Conservation (phyloP, 441 rosid genomes). For the Lepidium campestre region DNA sequence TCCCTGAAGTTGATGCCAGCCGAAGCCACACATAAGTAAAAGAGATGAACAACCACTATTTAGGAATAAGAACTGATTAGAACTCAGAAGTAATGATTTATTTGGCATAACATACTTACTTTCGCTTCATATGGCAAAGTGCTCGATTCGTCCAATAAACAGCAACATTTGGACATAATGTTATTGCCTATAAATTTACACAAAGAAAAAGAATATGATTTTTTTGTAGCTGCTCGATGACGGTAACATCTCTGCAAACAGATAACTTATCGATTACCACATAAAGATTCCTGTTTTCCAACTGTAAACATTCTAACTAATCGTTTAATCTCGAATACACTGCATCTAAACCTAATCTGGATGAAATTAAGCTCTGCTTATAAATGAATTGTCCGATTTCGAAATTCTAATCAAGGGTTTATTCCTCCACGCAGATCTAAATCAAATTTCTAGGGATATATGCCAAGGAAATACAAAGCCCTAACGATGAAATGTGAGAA, state of each 20-base stretch:
- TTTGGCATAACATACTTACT: conserved; percentile 44
- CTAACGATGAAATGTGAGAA: not conserved
- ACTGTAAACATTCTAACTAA: not conserved
- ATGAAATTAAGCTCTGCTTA: not conserved
- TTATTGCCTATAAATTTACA: conserved; percentile 51
- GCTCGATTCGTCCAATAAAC: conserved; percentile 95
- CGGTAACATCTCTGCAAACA: not conserved
- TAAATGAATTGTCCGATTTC: not conserved
- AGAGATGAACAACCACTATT: not conserved
- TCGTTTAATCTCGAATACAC: not conserved
- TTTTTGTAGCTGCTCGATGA: not conserved
- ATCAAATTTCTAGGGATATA: not conserved
- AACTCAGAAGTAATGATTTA: not conserved
- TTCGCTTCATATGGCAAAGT: conserved; percentile 74
- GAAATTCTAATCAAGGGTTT: not conserved
- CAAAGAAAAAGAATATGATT: not conserved
- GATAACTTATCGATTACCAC: not conserved
- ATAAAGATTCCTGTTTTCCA: not conserved
- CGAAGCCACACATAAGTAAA: conserved; percentile 1
- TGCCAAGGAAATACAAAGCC: conserved; percentile 11
- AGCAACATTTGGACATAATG: conserved; percentile 77
- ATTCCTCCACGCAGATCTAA: not conserved
- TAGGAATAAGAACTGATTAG: not conserved
- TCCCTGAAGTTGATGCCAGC: conserved; percentile 40
- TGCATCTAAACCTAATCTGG: not conserved